Base-by-base conservation (phyloP, 2,329 filamentous ascomycete species). In the Cercospora sp. region DNA sequence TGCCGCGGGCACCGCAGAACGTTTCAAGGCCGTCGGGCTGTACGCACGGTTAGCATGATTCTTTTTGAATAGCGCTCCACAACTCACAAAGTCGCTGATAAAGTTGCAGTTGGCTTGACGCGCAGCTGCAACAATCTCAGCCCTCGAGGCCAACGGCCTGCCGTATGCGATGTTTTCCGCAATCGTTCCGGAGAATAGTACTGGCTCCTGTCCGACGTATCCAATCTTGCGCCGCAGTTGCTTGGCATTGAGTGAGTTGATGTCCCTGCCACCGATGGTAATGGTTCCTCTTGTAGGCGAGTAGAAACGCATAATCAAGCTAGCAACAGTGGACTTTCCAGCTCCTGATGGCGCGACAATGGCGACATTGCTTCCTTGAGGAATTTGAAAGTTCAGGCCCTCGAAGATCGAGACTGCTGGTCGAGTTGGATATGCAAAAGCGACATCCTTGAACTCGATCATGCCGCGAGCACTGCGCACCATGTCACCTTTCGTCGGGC, bases 271-370 rank as follows among this genome's bases (percentile, higher is more conserved):
- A 70, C 94, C 90, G 74, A 99, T 95, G 32, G 86, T 87, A 71
- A 99, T 93, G 3, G 84, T 85, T 13, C 95, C 95, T 3, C 85
- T 80, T 0, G 87, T 94, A 2, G 94, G 92, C 57, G 90, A 89
- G 79, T 99, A 99, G 81, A 99, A 99, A 53, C 95, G 88, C 58
- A 98, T 84, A 5, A 99, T 83, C 26, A 99, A 83, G n/a, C 92
- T 93, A 3, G 93, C 93, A 37, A 99, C 95, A 0, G 95, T 99
- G 1, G 92, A 97, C 81, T 99, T 99, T 69, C 95, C 95, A 69
- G 95, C 95, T 69, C 95, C 95, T 21, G 93, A 97, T 2, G 95
- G 94, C 0, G 95, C 95, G 63, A 99, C 96, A 72, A 99, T 94
- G 64, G 94, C 97, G 26, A 99, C 93, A 76, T 98, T 98, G 71